Evolutionary conservation across 345 rosid species (phyloP).

Genomic region (Gynandropsis gynandra): DNA sequence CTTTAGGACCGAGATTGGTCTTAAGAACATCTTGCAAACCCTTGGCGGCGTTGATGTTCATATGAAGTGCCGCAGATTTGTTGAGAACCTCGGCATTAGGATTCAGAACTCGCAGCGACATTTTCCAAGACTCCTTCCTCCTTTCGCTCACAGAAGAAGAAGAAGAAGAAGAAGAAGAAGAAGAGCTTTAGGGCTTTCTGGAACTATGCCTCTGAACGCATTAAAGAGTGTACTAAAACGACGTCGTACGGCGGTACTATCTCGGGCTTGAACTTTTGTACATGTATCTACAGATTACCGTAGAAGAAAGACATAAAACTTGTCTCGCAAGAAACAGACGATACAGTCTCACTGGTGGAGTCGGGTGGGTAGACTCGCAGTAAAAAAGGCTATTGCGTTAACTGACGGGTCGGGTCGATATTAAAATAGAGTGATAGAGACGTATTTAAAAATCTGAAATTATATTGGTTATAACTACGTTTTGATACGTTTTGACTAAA

Average conservation of each 20-base stretch:
- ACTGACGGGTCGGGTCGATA: too few species aligned
- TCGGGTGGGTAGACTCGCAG: too few species aligned
- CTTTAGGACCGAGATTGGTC: slow-evolving; percentile 92
- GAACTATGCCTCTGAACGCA: slow-evolving; percentile 23
- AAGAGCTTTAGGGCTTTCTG: slow-evolving; percentile 5
- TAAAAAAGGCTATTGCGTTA: too few species aligned
- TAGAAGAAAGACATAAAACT: too few species aligned
- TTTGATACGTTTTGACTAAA: too few species aligned
- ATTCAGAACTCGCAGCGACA: slow-evolving; percentile 86
- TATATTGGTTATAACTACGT: too few species aligned
- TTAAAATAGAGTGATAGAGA: too few species aligned
- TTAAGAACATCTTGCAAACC: slow-evolving; percentile 93
- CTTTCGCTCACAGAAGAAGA: slow-evolving; percentile 3
- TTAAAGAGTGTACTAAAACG: slow-evolving; percentile 2
- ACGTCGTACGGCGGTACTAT: too few species aligned
- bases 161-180: neutral
- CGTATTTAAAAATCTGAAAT: too few species aligned
- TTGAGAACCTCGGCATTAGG: slow-evolving; percentile 97
- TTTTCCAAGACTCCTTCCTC: slow-evolving; percentile 27
- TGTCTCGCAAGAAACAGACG: too few species aligned
- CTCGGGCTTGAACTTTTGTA: slow-evolving; percentile 13
- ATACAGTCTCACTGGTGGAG: too few species aligned
- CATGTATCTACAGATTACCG: too few species aligned
- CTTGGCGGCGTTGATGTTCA: slow-evolving; percentile 97
- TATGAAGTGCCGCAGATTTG: slow-evolving; percentile 97